Conservation (phyloP, 2,329 filamentous ascomycete species). For the Xylariaceae sp. region DNA sequence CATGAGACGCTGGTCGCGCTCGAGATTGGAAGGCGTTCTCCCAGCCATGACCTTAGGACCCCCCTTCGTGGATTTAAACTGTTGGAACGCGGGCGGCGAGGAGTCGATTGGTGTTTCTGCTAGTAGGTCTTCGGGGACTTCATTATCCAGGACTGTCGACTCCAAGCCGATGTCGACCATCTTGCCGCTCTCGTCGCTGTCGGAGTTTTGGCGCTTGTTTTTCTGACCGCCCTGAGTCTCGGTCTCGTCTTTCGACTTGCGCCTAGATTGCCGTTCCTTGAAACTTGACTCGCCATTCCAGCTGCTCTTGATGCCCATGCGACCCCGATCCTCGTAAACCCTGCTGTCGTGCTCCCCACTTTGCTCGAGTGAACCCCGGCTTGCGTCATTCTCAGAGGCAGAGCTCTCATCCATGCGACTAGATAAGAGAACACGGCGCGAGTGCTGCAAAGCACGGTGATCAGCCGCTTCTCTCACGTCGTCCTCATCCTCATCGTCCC, state of each 20-base stretch:
- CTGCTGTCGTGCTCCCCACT: constrained; percentile 46
- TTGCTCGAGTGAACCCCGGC: constrained; percentile 50
- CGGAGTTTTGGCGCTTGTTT: constrained; percentile 27
- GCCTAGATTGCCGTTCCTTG: constrained; percentile 32
- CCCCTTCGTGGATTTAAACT: constrained; percentile 43
- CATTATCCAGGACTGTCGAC: constrained; percentile 55
- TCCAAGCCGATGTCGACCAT: constrained; percentile 88
- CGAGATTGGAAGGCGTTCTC: constrained; percentile 39
- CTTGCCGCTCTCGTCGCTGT: constrained; percentile 48
- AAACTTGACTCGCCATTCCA: constrained; percentile 55
- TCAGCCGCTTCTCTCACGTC: constrained; percentile 92
- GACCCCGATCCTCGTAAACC: constrained; percentile 42
- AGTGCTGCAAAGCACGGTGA: constrained; percentile 85
- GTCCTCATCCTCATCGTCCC: constrained; percentile 91
- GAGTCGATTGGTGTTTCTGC: constrained; percentile 48
- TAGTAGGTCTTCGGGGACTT: constrained; percentile 57
- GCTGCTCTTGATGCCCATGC: constrained; percentile 58
- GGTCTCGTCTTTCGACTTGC: constrained; percentile 39
- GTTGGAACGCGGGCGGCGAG: constrained; percentile 59
- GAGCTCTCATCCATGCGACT: constrained; percentile 81
- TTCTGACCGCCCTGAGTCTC: constrained; percentile 23
- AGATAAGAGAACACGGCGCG: constrained; percentile 80
- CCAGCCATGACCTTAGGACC: constrained; percentile 33
- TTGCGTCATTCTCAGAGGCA: constrained; percentile 72
- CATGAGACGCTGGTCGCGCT: constrained; percentile 44